Percentiles rank a stretch among this genome's conserved stretches.
These are phyloP conservation scores for Dryadomyces quercivorus DNA, from an alignment of 2,329 filamentous ascomycete species.

Conservation along the genomic window DNA sequence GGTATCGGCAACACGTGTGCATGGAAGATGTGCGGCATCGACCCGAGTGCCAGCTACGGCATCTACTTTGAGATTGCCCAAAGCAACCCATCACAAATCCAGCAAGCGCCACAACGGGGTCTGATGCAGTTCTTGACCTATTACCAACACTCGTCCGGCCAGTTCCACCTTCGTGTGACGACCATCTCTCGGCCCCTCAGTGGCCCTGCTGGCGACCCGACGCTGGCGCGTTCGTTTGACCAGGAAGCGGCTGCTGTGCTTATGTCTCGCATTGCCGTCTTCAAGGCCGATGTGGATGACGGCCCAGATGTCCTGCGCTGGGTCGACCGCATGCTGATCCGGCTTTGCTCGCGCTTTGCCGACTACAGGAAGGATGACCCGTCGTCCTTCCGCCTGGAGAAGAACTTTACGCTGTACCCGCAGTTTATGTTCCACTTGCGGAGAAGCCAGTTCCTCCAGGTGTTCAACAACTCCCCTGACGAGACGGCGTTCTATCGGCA, in stretches of 20 bases:
- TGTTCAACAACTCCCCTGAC: slow-evolving; percentile 98
- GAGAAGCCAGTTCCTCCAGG: slow-evolving; percentile 92
- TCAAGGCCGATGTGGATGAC: slow-evolving; percentile 97
- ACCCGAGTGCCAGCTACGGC: slow-evolving; percentile 85
- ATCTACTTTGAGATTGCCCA: slow-evolving; percentile 98
- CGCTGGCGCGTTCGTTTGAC: slow-evolving; percentile 93
- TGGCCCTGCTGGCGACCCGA: slow-evolving; percentile 85
- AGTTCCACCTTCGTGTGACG: slow-evolving; percentile 92
- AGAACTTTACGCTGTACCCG: slow-evolving; percentile 97
- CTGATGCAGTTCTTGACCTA: slow-evolving; percentile 98
- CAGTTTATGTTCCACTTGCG: slow-evolving; percentile 99
- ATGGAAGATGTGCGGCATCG: slow-evolving; percentile 99
- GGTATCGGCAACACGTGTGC: slow-evolving; percentile 97
- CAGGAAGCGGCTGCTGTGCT: slow-evolving; percentile 95
- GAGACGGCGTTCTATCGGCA: slow-evolving; percentile 99
- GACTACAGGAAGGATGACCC: slow-evolving; percentile 98
- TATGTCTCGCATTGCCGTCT: slow-evolving; percentile 98
- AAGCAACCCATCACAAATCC: slow-evolving; percentile 70
- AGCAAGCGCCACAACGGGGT: slow-evolving; percentile 73
- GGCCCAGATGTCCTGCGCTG: slow-evolving; percentile 95
- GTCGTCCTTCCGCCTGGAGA: slow-evolving; percentile 90
- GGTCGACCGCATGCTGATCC: slow-evolving; percentile 97
- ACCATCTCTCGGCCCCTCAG: slow-evolving; percentile 86
- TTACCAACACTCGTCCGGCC: slow-evolving; percentile 93
- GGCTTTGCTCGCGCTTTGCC: slow-evolving; percentile 89